Conservation (phyloP, 345 rosid genomes). For the Gossypium arboreum region DNA sequence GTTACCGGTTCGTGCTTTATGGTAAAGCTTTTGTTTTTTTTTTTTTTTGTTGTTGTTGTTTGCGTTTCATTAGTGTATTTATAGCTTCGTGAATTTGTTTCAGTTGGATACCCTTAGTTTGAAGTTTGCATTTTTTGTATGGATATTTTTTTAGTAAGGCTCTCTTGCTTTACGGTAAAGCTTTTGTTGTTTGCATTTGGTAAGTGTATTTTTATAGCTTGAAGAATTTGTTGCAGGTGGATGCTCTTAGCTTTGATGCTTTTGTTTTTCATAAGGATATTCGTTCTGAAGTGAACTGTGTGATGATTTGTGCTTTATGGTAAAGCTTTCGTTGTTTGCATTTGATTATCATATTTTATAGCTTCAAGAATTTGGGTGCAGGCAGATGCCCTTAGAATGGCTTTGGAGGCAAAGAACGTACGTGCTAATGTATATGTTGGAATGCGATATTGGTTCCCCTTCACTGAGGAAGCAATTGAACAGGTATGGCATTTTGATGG, state of each 20-base stretch:
- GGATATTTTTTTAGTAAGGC: too few species aligned
- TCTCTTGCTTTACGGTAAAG: neutral
- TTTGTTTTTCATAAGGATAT: too few species aligned
- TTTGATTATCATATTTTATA: neutral
- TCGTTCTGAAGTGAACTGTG: neutral
- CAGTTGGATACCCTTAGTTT: neutral
- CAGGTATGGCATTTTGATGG: slow-evolving; percentile 41
- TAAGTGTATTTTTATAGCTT: neutral
- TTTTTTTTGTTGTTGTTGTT: neutral
- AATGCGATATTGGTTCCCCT: slow-evolving; percentile 91
- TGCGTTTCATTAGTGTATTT: neutral
- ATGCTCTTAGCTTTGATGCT: neutral
- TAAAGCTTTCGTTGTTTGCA: neutral
- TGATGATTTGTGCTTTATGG: neutral
- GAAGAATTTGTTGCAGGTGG: neutral
- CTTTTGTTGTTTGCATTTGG: neutral
- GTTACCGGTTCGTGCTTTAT: neutral
- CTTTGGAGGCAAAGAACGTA: slow-evolving; percentile 62
- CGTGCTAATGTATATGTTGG: slow-evolving; percentile 69
- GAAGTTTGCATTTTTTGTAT: too few species aligned
- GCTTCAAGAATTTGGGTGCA: slow-evolving; percentile 25
- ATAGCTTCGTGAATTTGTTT: neutral
- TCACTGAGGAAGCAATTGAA: slow-evolving; percentile 85
- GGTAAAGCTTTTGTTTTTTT: neutral
- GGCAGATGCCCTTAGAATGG: slow-evolving; percentile 66